Evolutionary conservation across 1,139 yeast species (phyloP).

Genomic region (Zygosaccharomyces sapae): DNA sequence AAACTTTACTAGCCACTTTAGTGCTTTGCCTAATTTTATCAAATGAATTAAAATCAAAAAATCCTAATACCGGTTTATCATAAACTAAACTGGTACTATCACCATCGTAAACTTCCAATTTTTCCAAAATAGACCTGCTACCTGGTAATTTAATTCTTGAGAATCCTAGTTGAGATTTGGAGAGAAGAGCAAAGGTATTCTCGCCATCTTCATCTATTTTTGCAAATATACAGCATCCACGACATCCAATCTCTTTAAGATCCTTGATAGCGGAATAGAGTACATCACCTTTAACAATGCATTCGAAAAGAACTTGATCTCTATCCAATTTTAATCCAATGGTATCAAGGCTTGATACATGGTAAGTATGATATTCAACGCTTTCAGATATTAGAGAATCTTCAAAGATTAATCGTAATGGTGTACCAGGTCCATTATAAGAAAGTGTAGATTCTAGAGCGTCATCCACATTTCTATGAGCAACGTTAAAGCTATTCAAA

Average conservation of each 20-base stretch:
- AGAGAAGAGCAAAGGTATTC: constrained; percentile 46
- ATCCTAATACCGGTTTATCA: constrained; percentile 38
- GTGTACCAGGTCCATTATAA: constrained; percentile 56
- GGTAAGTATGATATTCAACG: constrained; percentile 63
- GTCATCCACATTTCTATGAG: constrained; percentile 32
- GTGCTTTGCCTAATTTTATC: constrained; percentile 52
- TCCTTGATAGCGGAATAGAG: constrained; percentile 63
- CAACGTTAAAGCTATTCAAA: constrained; percentile 45
- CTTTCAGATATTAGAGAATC: constrained; percentile 65
- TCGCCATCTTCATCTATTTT: constrained; percentile 34
- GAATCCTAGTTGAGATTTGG: constrained; percentile 60
- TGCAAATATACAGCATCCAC: constrained; percentile 53
- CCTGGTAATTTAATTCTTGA: constrained; percentile 67
- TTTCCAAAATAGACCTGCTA: constrained; percentile 58
- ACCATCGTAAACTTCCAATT: constrained; percentile 37
- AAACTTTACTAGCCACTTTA: constrained; percentile 54
- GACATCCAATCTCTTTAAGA: constrained; percentile 59
- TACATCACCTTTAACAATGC: constrained; percentile 63
- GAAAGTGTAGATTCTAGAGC: constrained; percentile 46
- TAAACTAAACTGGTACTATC: constrained; percentile 26
- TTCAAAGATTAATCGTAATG: constrained; percentile 67
- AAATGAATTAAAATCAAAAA: constrained; percentile 52
- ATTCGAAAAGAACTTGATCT: constrained; percentile 52
- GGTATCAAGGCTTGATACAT: constrained; percentile 40
- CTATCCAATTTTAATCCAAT: constrained; percentile 47